Evolutionary conservation across 2,329 filamentous ascomycete species (phyloP), one percentile per base, ranked within the genome.

Genomic region (Bipolaris zeicola): DNA sequence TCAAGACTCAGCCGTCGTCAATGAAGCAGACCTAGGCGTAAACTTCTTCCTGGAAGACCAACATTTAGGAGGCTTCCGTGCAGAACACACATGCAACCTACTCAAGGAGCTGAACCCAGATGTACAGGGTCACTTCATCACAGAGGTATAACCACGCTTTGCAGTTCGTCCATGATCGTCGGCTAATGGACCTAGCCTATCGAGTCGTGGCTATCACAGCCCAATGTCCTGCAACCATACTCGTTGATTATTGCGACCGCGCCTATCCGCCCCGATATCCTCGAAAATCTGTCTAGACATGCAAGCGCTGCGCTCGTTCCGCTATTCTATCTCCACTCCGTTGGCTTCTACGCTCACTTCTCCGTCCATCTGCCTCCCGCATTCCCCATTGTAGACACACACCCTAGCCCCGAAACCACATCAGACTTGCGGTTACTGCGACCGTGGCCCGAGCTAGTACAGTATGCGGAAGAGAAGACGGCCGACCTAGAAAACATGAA

Each of bases 11-110:
- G 85, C 87, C 1, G 76, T 83, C 2, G 93, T 99, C n/a, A 82
- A 81, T 1, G 89, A 96, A 65, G 82, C 87, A 39, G 95, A 99
- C 69, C 81, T 99, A 38, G 95, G 96, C 4, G 89, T 97, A 61
- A 99, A 99, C 78, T 99, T 99, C 82, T 99, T 99, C 70, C 82
- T 99, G 0, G 91, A 96, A 59, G 87, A 95, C 66, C 80, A 83
- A 46, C 89, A 87, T 62, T 74, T 96, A 36, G 93, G 92, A 50
- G 88, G 87, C 68, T 87, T 87, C 24, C 87, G 95, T 64, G 91
- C 94, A 1, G 85, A 92, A 73, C 88, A 90, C 71, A 90, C 89
- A 52, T 88, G 89, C 55, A 87, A 88, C 60, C 82, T 94, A 52
- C 81, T 99, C 41, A 82, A 87, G 60, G 96, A 99, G 76, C 82